Evolutionary conservation across 306 rosid species (phyloP), one percentile per base, ranked within the genome.

Genomic region (Rosa multiflora): DNA sequence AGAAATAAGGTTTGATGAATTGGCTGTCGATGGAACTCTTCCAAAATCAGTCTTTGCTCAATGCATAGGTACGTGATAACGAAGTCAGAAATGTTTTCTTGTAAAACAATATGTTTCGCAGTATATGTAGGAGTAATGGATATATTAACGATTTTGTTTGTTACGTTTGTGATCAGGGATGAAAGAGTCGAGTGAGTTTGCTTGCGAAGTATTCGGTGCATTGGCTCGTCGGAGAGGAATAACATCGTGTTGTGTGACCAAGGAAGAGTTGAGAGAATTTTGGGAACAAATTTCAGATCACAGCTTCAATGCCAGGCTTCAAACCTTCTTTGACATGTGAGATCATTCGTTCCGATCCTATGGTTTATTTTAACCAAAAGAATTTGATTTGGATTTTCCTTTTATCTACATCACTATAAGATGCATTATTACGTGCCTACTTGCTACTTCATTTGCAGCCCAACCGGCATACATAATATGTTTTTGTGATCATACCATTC

Each of bases 261-360:
- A 86, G 61, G 88, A 70, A 49, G 88, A 94, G 75, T 52, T 94
- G 51, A 90, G 82, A 2, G 93, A 83, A 78, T 94, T 92, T 39
- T 94, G 97, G 99, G 99, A 92, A 44, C 97, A 94, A 52, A 92
- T 94, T 70, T 75, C 92, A 0, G 97, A 94, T 73, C 87, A 85
- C 67, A 92, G 97, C 80, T 94, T 94, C 74, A 97, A 94, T 78
- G 88, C 99, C 6, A 91, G 97, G 82, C 90, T 94, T 0, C 99
- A 92, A 77, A 94, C 96, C 21, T 94, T 94, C 88, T 94, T 94
- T 80, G 97, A 92, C 77, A 94, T 94, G 99, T 94, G 82, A 80
- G 94, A n/a, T 68, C 39, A 15, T 72, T 39, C 72, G 53, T 49
- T n/a, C n/a, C n/a, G n/a, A n/a, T 39, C 29, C 62, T 17, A 14